These are phyloP conservation scores for Lentinula detonsa DNA, from an alignment of 768 basidiomycete species.

Conservation along the genomic window DNA sequence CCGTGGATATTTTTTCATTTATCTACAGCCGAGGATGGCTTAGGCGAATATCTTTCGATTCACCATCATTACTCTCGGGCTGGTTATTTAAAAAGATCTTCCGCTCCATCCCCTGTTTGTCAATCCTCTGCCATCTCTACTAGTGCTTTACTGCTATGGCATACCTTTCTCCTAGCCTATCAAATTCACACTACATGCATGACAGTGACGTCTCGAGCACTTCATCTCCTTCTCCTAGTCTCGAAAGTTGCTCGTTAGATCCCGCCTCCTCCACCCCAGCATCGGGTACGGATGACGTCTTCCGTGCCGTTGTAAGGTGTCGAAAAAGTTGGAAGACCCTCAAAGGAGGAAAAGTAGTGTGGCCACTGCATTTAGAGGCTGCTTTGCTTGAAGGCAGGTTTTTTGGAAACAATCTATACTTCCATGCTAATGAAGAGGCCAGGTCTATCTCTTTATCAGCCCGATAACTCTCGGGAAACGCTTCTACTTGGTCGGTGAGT, in stretches of 20 bases:
- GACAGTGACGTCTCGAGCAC: conserved; percentile 2
- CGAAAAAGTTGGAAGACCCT: conserved; percentile 76
- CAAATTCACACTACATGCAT: neutral
- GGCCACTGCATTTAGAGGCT: conserved; percentile 76
- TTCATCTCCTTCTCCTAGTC: conserved; percentile 11
- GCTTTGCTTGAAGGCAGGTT: conserved; percentile 65
- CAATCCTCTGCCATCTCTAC: neutral
- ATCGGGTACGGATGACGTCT: conserved; percentile 46
- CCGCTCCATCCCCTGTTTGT: neutral
- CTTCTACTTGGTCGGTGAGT: conserved; percentile 53
- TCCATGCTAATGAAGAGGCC: conserved; percentile 8
- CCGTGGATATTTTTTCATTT: conserved; percentile 1
- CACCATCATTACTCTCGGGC: neutral
- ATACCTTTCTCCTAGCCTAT: neutral
- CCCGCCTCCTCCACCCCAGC: conserved; percentile 20
- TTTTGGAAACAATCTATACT: neutral
- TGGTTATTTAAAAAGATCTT: neutral
- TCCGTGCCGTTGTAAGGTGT: conserved; percentile 59
- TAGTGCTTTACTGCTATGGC: neutral
- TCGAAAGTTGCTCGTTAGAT: neutral
- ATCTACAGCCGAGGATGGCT: neutral
- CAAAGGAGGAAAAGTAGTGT: conserved; percentile 68
- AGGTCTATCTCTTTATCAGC: conserved; percentile 71
- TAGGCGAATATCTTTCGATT: neutral
- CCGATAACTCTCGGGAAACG: conserved; percentile 68